phyloP scores from a whole-genome alignment of 306 rosid genomes.

The Psophocarpus tetragonolobus region DNA sequence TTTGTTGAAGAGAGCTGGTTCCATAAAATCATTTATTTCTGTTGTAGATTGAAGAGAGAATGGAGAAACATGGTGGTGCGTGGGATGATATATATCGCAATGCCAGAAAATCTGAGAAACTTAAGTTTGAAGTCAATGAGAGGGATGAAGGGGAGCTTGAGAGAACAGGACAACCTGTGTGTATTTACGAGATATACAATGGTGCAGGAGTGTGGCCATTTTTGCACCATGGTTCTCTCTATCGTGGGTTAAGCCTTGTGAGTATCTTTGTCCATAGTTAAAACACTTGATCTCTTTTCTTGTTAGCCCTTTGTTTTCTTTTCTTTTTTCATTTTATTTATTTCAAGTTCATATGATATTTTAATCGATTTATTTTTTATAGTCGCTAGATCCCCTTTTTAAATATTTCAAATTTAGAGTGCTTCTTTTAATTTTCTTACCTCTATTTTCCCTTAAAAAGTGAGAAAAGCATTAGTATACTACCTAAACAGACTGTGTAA shows the following conservation, averaged over 20 bases:
- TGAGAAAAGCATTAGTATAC: background rate
- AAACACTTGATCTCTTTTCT: slow-evolving; percentile 22
- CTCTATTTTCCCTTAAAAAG: slow-evolving; percentile 7
- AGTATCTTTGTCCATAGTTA: slow-evolving; percentile 42
- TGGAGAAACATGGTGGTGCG: slow-evolving; percentile 59
- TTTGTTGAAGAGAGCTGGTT: slow-evolving; percentile 35
- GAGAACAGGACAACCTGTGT: slow-evolving; percentile 88
- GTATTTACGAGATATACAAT: slow-evolving; percentile 90
- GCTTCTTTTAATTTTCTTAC: slow-evolving; percentile 26
- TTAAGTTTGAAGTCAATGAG: slow-evolving; percentile 86
- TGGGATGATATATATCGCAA: slow-evolving; percentile 92
- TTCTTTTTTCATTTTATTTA: background rate
- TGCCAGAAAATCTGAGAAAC: slow-evolving; percentile 88
- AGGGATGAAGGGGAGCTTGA: slow-evolving; percentile 99
- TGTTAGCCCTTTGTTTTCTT: background rate
- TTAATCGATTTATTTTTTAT: slow-evolving; percentile 24
- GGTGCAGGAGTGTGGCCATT: slow-evolving; percentile 88
- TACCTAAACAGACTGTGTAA: slow-evolving; percentile 1
- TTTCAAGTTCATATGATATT: slow-evolving; percentile 13
- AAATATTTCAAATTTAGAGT: slow-evolving; percentile 8
- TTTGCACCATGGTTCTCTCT: slow-evolving; percentile 93
- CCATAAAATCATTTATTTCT: slow-evolving; percentile 27
- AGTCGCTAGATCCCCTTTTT: background rate
- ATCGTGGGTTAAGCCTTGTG: slow-evolving; percentile 97
- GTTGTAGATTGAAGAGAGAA: slow-evolving; percentile 79